Evolutionary conservation across 2,329 filamentous ascomycete genomes (phyloP).

Genomic region (Fusarium vanettenii): DNA sequence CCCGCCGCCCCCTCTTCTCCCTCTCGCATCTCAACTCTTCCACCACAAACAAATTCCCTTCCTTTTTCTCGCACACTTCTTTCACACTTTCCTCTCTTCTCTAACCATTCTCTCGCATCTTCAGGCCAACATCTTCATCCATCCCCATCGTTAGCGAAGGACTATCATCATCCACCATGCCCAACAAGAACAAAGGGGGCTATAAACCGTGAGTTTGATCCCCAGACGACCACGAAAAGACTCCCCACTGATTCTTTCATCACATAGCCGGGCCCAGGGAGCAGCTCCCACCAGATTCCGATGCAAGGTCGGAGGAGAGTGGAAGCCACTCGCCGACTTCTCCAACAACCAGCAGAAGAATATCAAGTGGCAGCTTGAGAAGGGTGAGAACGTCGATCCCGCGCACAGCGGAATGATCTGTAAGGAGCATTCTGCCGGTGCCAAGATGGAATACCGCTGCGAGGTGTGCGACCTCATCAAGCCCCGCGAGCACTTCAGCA

Average conservation of each 20-base stretch:
- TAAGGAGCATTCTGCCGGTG: conserved; percentile 46
- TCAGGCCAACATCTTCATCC: background rate
- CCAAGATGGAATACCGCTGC: conserved; percentile 45
- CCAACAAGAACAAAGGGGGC: conserved; percentile 21
- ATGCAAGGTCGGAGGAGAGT: conserved; percentile 52
- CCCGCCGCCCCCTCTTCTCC: background rate
- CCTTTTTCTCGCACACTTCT: background rate
- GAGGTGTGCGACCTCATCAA: conserved; percentile 46
- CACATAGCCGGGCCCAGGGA: conserved; percentile 9
- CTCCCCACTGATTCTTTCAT: background rate
- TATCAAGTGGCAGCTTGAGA: conserved; percentile 32
- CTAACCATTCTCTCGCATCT: background rate
- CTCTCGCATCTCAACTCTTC: background rate
- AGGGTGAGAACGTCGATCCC: conserved; percentile 34
- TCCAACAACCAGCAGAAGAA: conserved; percentile 48
- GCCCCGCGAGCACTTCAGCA: conserved; percentile 45
- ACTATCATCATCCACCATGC: conserved; percentile 3
- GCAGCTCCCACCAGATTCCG: conserved; percentile 42
- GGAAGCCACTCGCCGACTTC: conserved; percentile 47
- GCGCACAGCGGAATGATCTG: conserved; percentile 52
- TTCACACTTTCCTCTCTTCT: background rate
- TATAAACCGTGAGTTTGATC: conserved; percentile 24
- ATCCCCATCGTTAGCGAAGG: background rate
- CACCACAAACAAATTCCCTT: background rate
- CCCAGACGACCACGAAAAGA: background rate